Conservation (phyloP, 306 rosid genomes). For the Hippophae rhamnoides region DNA sequence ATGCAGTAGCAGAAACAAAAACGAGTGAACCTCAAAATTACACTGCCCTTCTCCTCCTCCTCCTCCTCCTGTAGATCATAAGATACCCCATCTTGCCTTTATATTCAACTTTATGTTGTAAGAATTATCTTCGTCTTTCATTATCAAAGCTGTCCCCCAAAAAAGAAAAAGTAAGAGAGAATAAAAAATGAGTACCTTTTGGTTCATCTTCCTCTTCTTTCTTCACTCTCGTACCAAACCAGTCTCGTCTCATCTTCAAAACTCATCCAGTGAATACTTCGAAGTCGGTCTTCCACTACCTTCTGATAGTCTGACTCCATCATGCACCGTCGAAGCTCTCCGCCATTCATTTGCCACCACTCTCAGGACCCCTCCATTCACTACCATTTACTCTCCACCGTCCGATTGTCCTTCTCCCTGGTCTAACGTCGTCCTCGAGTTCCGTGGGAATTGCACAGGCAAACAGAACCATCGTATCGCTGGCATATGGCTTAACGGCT, state of each 20-base stretch:
- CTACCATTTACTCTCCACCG: constrained; percentile 52
- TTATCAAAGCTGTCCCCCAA: no score
- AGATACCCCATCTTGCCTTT: no score
- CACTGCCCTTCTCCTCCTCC: no score
- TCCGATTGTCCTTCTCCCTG: constrained; percentile 40
- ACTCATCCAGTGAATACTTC: constrained; percentile 31
- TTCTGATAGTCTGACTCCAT: constrained; percentile 28
- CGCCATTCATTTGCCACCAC: constrained; percentile 66
- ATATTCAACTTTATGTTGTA: no score
- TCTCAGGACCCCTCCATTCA: constrained; percentile 49
- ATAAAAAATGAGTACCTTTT: background rate
- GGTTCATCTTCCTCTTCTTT: constrained; percentile 12
- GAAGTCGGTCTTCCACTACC: constrained; percentile 50
- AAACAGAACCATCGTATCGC: constrained; percentile 78
- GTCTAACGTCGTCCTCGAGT: constrained; percentile 46
- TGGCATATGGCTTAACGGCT: constrained; percentile 71
- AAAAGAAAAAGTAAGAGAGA: no score
- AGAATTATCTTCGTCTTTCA: no score
- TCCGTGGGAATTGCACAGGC: constrained; percentile 47
- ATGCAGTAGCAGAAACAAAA: no score
- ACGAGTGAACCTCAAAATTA: no score
- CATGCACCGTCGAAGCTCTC: constrained; percentile 45
- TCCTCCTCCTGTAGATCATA: no score
- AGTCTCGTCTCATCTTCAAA: background rate
- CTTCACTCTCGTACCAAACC: constrained; percentile 34